Base-by-base conservation (phyloP, 2,329 filamentous ascomycete genomes). In the Penicillium sp. region DNA sequence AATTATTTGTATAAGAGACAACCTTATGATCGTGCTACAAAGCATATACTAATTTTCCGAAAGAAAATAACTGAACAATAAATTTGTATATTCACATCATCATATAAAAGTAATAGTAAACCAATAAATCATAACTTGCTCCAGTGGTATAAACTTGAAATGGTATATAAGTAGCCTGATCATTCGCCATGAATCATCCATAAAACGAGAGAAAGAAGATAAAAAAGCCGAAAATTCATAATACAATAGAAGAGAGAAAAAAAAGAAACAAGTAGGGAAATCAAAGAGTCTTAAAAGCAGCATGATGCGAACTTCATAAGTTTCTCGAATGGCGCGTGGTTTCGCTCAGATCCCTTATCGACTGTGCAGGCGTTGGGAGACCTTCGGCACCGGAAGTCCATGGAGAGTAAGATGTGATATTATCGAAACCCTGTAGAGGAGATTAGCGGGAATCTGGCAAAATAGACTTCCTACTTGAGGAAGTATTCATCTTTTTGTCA, bases 141-240 rank as follows among this genome's bases (percentile, higher is more conserved):
- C 34, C 34, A 10, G 10, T 37, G 33, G 30, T 33, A 33, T 33
- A 36, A 23, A 24, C n/a, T 24, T 26, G 17, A 33, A 33, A n/a
- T 17, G 30, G 30, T 33, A 33, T 33, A 40, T 17, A 26, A n/a
- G 21, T 40, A 40, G 12, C 23, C 21, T 24, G 36, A n/a, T 40
- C 34, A 40, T 26, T 40, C n/a, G 36, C 21, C 20, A 40, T 40
- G 20, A 15, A 24, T 40, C 36, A 40, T 40, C 36, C 36, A 26
- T 26, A 40, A 26, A 26, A 40, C 36, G 21, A 26, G 21, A 26
- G 36, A 13, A 24, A 40, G 18, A 23, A 37, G 8, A 23, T 18
- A 23, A 37, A 37, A 23, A 32, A 6, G 33, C 18, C 4, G 3
- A 36, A 36, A 17, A 7, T 20, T 20, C 5, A 17, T 36, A 7